phyloP scores from a whole-genome alignment of 2,329 filamentous ascomycete species.

The Aspergillus japonicus region DNA sequence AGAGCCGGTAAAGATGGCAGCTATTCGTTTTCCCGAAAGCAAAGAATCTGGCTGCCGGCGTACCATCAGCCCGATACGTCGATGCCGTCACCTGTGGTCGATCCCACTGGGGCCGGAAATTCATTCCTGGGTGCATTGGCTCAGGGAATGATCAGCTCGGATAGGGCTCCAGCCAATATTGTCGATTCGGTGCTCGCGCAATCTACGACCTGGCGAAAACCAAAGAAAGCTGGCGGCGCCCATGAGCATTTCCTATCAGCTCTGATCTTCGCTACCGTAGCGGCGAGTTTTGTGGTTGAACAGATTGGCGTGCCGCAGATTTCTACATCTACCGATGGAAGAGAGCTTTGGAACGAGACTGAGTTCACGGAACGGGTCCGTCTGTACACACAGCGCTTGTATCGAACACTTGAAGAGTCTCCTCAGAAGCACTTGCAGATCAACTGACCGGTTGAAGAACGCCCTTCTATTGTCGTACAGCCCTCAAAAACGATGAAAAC shows the following conservation, averaged over 20 bases:
- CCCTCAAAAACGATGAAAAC: slow-evolving; percentile 35
- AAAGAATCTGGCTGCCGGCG: slow-evolving; percentile 70
- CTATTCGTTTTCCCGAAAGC: slow-evolving; percentile 46
- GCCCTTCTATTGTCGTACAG: slow-evolving; percentile 41
- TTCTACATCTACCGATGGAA: slow-evolving; percentile 29
- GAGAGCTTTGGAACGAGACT: slow-evolving; percentile 47
- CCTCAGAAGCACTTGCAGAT: slow-evolving; percentile 37
- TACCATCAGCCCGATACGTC: slow-evolving; percentile 56
- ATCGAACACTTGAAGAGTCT: slow-evolving; percentile 40
- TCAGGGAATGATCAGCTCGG: slow-evolving; percentile 53
- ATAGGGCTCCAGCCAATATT: slow-evolving; percentile 29
- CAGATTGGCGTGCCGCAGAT: slow-evolving; percentile 76
- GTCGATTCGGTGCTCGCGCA: slow-evolving; percentile 40
- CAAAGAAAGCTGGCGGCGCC: slow-evolving; percentile 48
- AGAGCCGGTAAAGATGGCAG: slow-evolving; percentile 63
- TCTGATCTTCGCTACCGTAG: slow-evolving; percentile 73
- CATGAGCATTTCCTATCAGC: slow-evolving; percentile 58
- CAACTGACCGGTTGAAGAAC: slow-evolving; percentile 38
- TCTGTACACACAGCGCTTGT: slow-evolving; percentile 45
- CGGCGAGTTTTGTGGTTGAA: slow-evolving; percentile 91
- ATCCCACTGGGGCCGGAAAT: slow-evolving; percentile 93
- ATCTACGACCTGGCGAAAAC: slow-evolving; percentile 55
- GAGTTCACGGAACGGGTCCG: slow-evolving; percentile 46
- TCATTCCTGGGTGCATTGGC: slow-evolving; percentile 70
- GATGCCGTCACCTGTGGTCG: slow-evolving; percentile 60